phyloP scores from a whole-genome alignment of 371 early-diverging fungal genomes.

The Lichtheimia corymbifera region DNA sequence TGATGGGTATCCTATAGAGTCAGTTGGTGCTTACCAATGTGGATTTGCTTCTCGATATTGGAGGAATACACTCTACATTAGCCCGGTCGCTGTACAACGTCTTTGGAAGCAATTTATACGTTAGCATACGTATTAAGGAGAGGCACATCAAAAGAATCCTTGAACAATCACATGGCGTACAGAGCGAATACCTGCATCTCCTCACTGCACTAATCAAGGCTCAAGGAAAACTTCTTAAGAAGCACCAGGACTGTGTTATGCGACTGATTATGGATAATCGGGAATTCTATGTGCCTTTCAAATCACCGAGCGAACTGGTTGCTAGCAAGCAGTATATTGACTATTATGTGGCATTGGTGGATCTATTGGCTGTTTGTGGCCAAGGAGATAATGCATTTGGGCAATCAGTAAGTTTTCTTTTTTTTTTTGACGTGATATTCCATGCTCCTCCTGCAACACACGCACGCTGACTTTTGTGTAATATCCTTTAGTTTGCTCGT shows the following conservation, averaged over 20 bases:
- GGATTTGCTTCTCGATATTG: conserved; percentile 46
- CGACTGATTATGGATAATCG: conserved; percentile 47
- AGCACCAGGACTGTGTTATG: conserved; percentile 47
- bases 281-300: conserved; percentile 37
- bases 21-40: conserved; percentile 38
- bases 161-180: conserved; percentile 34
- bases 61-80: conserved; percentile 17
- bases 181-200: conserved; percentile 40
- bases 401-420: conserved; percentile 35
- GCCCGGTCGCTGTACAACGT: conserved; percentile 23
- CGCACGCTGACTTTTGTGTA: neutral
- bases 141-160: conserved; percentile 45
- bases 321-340: conserved; percentile 21
- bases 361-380: conserved; percentile 45
- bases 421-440: neutral
- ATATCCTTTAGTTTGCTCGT: conserved; percentile 31
- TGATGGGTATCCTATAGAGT: conserved; percentile 16
- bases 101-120: conserved; percentile 35
- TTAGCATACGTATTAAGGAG: conserved; percentile 42
- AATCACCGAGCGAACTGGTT: conserved; percentile 17
- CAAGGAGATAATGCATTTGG: conserved; percentile 55
- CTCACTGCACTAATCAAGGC: conserved; percentile 43
- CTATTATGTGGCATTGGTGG: conserved; percentile 44
- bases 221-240: conserved; percentile 47
- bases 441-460: neutral